These are phyloP conservation scores for Papiliotrema terrestris DNA, from an alignment of 1,284 basidiomycete genomes.

Conservation along the genomic window DNA sequence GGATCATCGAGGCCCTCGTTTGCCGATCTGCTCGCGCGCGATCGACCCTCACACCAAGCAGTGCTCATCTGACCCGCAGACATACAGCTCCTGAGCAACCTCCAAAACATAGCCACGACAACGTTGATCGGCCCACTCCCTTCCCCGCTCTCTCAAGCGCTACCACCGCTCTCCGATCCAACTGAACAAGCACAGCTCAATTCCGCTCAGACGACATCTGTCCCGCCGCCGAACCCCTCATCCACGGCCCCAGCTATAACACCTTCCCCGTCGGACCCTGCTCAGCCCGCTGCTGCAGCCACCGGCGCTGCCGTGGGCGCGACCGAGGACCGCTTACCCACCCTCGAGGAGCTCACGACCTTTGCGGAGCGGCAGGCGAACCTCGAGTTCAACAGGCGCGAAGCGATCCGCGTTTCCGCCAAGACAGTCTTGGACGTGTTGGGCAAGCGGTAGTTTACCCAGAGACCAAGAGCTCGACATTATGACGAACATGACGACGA, in stretches of 20 bases:
- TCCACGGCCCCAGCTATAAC: too few relatives aligned
- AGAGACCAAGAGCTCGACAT: not conserved
- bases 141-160: constrained; percentile 5
- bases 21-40: too few relatives aligned
- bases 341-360: constrained; percentile 15
- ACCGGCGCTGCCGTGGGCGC: not conserved
- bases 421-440: constrained; percentile 25
- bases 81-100: constrained; percentile 7
- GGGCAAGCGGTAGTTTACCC: not conserved
- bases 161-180: not conserved
- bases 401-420: constrained; percentile 13
- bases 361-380: constrained; percentile 26
- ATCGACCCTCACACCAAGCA: too few relatives aligned
- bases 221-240: too few relatives aligned
- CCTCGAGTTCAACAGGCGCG: constrained; percentile 22
- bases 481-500: not conserved
- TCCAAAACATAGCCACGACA: constrained; percentile 3
- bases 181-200: not conserved
- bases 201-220: not conserved
- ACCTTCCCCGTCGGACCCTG: too few relatives aligned
- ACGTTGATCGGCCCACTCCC: constrained; percentile 10
- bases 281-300: not conserved
- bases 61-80: constrained; percentile 5
- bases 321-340: not conserved
- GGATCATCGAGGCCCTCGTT: too few relatives aligned